phyloP scores from a whole-genome alignment of 179 eudicot genomes.

The Heliamphora pulchella region DNA sequence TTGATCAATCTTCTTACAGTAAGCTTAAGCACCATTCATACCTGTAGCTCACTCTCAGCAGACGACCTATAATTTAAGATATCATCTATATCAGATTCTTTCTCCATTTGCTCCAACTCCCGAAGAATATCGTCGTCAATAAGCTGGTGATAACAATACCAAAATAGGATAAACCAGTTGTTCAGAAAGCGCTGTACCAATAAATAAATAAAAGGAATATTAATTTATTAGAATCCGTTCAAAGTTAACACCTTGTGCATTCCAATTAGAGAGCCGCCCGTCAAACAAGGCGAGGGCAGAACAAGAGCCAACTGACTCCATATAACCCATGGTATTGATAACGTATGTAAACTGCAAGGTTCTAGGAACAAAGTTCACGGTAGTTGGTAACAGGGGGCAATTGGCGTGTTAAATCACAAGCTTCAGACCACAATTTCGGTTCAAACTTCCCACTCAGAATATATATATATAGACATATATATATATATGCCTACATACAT shows the following conservation, averaged over 20 bases:
- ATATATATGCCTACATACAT: neutral
- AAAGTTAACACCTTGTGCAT: neutral
- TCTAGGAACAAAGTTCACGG: neutral
- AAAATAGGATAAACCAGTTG: neutral
- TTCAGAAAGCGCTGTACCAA: no score
- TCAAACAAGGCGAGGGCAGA: neutral
- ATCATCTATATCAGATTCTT: slow-evolving; percentile 71
- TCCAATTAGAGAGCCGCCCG: neutral
- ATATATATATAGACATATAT: no score
- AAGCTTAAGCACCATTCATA: slow-evolving; percentile 21
- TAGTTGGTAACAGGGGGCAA: neutral
- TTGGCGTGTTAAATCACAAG: neutral
- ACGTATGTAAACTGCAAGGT: neutral
- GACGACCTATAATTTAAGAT: slow-evolving; percentile 67
- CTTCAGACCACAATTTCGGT: neutral
- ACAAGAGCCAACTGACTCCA: neutral
- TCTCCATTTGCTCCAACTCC: slow-evolving; percentile 86
- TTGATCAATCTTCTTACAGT: neutral
- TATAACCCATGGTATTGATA: neutral
- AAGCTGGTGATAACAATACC: slow-evolving; percentile 34
- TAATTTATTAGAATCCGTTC: neutral
- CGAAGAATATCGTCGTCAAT: slow-evolving; percentile 50
- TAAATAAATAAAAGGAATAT: neutral
- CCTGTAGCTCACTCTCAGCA: slow-evolving; percentile 84
- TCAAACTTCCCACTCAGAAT: neutral